Evolutionary conservation across 1,284 basidiomycete species (phyloP).

Genomic region (Cronartium ribicola): DNA sequence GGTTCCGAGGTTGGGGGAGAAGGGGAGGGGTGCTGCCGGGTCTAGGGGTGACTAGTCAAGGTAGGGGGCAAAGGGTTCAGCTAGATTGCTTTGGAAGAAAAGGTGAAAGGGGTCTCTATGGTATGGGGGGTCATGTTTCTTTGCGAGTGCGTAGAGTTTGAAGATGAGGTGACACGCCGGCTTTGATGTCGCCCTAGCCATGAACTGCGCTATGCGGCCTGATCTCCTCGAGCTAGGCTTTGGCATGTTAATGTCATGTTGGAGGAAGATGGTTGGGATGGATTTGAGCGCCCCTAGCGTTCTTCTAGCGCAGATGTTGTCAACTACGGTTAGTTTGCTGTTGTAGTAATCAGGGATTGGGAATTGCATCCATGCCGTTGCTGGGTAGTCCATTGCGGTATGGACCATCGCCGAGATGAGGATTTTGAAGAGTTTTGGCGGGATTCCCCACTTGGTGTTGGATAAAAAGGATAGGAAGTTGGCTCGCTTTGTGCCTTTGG

Average conservation of each 20-base stretch:
- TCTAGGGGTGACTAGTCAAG: neutral
- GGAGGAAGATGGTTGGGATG: neutral
- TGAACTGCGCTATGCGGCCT: neutral
- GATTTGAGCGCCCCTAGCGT: neutral
- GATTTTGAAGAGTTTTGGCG: neutral
- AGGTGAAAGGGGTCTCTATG: neutral
- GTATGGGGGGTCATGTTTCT: neutral
- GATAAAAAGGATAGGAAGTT: neutral
- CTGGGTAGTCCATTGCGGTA: neutral
- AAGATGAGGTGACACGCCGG: neutral
- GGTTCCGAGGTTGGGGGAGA: neutral
- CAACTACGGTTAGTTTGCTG: neutral
- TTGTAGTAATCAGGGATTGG: neutral
- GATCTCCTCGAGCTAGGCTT: neutral
- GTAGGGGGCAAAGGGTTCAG: neutral
- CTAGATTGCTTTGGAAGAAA: neutral
- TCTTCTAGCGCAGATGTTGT: neutral
- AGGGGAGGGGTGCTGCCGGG: neutral
- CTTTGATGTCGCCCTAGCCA: neutral
- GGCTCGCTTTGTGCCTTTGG: neutral
- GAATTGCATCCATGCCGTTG: neutral
- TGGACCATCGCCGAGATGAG: neutral
- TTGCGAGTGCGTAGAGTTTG: no score
- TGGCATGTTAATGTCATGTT: neutral
- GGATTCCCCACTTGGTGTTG: neutral